Percentiles rank a stretch among this genome's conserved stretches.
Conservation (phyloP, 352 stramenopile species). For the Pythium sp. region DNA sequence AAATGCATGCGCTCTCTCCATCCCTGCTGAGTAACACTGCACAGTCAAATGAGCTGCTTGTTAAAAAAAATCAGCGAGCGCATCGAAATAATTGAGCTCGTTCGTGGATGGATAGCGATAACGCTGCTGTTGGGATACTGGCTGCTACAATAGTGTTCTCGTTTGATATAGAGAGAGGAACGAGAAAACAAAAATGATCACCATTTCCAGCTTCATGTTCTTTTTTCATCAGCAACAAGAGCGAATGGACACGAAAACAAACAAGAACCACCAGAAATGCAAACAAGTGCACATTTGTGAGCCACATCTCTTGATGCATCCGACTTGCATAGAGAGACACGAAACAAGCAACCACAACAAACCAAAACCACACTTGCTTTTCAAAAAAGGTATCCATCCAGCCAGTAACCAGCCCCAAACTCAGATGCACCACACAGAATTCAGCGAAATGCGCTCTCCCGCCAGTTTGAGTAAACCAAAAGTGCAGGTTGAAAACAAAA, state of each 20-base stretch:
- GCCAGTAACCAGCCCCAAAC: background rate
- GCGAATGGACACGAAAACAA: background rate
- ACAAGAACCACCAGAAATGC: background rate
- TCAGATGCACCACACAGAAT: background rate
- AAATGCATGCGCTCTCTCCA: background rate
- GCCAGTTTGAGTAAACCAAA: background rate
- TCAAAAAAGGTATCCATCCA: background rate
- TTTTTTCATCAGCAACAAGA: background rate
- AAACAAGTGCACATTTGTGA: background rate
- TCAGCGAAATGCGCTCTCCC: conserved; percentile 1
- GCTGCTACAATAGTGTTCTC: background rate
- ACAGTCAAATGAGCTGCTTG: background rate
- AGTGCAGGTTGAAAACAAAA: conserved; percentile 1
- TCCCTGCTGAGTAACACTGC: no score
- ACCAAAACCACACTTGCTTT: background rate
- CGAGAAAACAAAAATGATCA: background rate
- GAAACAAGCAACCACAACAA: background rate
- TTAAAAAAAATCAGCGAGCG: background rate
- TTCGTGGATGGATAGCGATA: no score
- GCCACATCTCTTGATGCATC: background rate
- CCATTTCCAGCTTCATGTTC: background rate
- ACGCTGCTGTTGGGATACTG: background rate
- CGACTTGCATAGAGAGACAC: background rate
- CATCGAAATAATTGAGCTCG: no score
- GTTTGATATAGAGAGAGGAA: background rate